A percentile compares a stretch with the other conserved stretches of the same genome.
Conservation (phyloP, 2,329 filamentous ascomycete species). For the Monilinia fructicola region DNA sequence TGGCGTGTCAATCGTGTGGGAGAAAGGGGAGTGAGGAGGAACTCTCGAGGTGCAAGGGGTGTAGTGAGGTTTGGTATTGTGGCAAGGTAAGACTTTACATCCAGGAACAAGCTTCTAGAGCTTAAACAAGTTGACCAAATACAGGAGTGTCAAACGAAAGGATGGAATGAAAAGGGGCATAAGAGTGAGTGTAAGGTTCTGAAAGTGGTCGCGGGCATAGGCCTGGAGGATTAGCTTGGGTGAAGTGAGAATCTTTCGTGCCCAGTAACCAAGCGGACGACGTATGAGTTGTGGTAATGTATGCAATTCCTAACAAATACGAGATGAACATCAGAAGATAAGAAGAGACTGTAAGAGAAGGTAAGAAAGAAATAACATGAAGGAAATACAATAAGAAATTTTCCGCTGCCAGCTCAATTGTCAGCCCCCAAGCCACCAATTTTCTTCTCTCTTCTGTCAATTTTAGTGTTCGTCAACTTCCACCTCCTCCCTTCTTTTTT, state of each 20-base stretch:
- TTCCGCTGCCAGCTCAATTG: not conserved
- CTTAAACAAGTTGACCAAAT: slow-evolving; percentile 1
- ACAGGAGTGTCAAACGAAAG: slow-evolving; percentile 36
- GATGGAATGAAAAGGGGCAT: slow-evolving; percentile 36
- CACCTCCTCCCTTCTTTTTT: not conserved
- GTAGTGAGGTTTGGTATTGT: slow-evolving; percentile 38
- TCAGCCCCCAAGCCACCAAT: not conserved
- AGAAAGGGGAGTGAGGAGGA: slow-evolving; percentile 23
- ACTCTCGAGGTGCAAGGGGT: slow-evolving; percentile 36
- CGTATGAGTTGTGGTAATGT: not conserved
- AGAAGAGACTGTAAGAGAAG: not conserved
- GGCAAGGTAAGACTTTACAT: slow-evolving; percentile 33
- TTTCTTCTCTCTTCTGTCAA: not conserved
- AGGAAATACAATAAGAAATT: not conserved
- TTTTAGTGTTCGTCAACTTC: not conserved
- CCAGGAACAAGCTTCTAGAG: not conserved
- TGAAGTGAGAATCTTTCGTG: not conserved
- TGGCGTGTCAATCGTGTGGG: slow-evolving; percentile 34
- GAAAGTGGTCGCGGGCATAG: slow-evolving; percentile 25
- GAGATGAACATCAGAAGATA: not conserved
- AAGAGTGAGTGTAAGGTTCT: slow-evolving; percentile 37
- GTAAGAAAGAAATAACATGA: not conserved
- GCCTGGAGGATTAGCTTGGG: not conserved
- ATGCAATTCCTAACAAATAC: not conserved
- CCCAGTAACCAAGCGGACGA: not conserved